Evolutionary conservation across 2,329 filamentous ascomycete genomes (phyloP), one percentile per base, ranked within the genome.

Genomic region (Cladosporium sp.): DNA sequence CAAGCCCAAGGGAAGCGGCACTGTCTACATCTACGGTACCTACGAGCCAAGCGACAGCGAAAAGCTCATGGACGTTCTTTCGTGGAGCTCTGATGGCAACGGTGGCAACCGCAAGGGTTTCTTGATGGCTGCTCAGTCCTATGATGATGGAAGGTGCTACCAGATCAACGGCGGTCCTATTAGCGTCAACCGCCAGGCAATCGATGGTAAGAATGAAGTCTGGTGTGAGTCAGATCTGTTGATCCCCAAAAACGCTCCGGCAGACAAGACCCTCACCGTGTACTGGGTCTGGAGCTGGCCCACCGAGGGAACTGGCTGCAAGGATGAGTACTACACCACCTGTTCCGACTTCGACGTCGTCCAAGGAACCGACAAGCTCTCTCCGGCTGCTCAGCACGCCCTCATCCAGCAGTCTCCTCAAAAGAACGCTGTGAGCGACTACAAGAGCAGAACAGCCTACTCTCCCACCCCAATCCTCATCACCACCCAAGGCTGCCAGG

Each of bases 211-310:
- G 52, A 69, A 75, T 43, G 80, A 85, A 60, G 74, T 91, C 44
- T 84, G 79, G 73, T 97, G 93, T 71, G 91, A 96, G 69, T 84
- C 84, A 30, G 84, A 93, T 63, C 73, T 96, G 42, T 77, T 84
- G 62, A 73, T 99, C 12, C 93, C 93, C 0, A 64, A 74, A 4
- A 79, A 86, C 59, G 73, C 82, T 41, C 68, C 78, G n/a, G 68
- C 75, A 8, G 82, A 83, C 39, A 5, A 4, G 1, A 77, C 78
- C 22, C 88, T 91, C 67, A 92, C 89, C 3, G 71, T 96, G 45
- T 95, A 96, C 75, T 97, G 92, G 92, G 85, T 96, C 40, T 97
- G 93, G 93, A 86, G 95, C 68, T 99, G 90, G 89, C 85, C 86
- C 2, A 84, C 81, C 12, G 59, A 56, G 6, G 53, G 65, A 7